Evolutionary conservation across 805 yeast genomes (phyloP), one percentile per base, ranked within the genome.

Genomic region (Ogataea henricii): DNA sequence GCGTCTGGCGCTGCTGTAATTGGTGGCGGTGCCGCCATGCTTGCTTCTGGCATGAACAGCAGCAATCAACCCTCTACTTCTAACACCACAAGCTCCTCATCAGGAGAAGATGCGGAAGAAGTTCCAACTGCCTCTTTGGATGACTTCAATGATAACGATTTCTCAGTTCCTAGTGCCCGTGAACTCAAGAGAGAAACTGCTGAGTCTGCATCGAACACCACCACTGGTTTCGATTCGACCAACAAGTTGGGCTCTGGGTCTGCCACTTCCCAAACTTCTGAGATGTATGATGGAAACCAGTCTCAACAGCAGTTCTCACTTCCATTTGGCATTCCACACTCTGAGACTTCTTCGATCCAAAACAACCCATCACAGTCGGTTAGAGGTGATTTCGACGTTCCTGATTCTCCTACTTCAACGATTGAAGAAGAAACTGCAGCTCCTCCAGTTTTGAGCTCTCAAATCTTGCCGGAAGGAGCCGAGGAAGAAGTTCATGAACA

Each of bases 331-430:
- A 73, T 94, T 58, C 87, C 95, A 2, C 87, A 84, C 49, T 87
- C 96, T 0, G 79, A 87, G 33, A 87, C 97, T 0, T 89, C 97
- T 0, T 87, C 96, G 37, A 95, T 90, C 27, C 92, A 87, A 58
- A 91, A 91, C 68, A 90, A 92, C 64, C 89, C 97, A 2, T 91
- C 97, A 0, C 80, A 82, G 67, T 87, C 96, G 18, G 96, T 89
- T 6, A 82, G 96, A 51, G 96, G 87, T 53, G 96, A 83, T 52
- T 65, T 74, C 13, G 82, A 79, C 49, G 63, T 63, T 14, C 66
- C 77, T 6, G 64, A 68, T 34, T 71, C 77, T 4, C 73, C 65
- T 35, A 51, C 67, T 8, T 61, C 67, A 1, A 65, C 69, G 1
- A 59, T 64, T 34, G 67, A 53, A 27, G 69, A 58, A 49, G 69